Evolutionary conservation across 345 rosid genomes (phyloP).

Genomic region (Murraya paniculata): DNA sequence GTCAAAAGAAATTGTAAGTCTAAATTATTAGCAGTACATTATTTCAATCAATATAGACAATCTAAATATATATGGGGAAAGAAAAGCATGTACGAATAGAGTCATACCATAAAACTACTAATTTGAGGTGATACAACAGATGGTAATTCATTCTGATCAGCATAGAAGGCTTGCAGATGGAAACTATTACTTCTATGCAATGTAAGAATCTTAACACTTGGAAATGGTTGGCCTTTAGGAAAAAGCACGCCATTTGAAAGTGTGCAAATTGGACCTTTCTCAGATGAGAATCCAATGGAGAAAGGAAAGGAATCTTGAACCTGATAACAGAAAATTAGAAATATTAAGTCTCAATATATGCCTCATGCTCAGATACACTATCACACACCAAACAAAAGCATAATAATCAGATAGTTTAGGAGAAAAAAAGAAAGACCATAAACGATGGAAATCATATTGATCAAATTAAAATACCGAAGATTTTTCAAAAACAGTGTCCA

Average conservation of each 20-base stretch:
- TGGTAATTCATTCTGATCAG: conserved; percentile 45
- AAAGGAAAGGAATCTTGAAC: conserved; percentile 82
- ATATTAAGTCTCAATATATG: not conserved
- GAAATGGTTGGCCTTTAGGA: conserved; percentile 65
- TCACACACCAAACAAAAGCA: not conserved
- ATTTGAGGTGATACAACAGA: conserved; percentile 39
- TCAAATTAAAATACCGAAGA: not conserved
- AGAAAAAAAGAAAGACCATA: not conserved
- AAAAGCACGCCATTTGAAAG: conserved; percentile 53
- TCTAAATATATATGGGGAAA: not conserved
- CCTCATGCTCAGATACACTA: not conserved
- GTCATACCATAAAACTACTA: conserved; percentile 50
- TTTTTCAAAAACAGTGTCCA: not conserved
- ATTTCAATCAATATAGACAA: not conserved
- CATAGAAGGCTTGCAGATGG: conserved; percentile 60
- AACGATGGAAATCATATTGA: not conserved
- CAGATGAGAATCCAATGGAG: conserved; percentile 63
- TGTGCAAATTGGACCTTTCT: conserved; percentile 48
- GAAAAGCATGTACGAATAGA: not conserved
- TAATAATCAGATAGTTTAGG: not conserved
- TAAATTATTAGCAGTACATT: not conserved
- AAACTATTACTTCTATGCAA: conserved; percentile 47
- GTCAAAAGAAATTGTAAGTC: conserved; percentile 2
- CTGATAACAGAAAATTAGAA: conserved; percentile 33
- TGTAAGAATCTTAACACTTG: conserved; percentile 67